Conservation (phyloP, 1,139 yeast genomes). For the Saccharomyces hybrid region DNA sequence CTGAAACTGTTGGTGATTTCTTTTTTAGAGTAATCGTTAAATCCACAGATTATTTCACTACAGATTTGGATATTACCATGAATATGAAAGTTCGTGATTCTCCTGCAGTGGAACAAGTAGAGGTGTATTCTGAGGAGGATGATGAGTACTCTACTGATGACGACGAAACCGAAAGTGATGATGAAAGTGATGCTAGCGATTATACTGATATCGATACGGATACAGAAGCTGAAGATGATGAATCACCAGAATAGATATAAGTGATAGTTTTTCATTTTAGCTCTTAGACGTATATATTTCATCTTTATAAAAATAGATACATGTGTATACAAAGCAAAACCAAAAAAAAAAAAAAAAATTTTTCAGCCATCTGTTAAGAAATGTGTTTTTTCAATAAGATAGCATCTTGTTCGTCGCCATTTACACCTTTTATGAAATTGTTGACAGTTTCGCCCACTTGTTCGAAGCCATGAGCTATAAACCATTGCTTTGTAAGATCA, state of each 20-base stretch:
- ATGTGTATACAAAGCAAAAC: neutral
- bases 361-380: neutral
- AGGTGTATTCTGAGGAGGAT: constrained; percentile 10
- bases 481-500: constrained; percentile 47
- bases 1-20: constrained; percentile 51
- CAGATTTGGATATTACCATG: constrained; percentile 62
- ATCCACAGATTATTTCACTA: constrained; percentile 62
- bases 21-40: constrained; percentile 59
- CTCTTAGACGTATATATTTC: constrained; percentile 1
- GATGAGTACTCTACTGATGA: constrained; percentile 27
- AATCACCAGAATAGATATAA: constrained; percentile 9
- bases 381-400: constrained; percentile 27
- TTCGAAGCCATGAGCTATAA: constrained; percentile 44
- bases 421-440: constrained; percentile 44
- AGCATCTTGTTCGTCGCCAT: constrained; percentile 40
- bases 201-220: constrained; percentile 40
- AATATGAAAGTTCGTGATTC: constrained; percentile 47
- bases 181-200: constrained; percentile 40
- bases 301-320: constrained; percentile 5
- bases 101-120: constrained; percentile 35
- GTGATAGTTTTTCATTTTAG: neutral
- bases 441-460: constrained; percentile 37
- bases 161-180: constrained; percentile 35
- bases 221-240: constrained; percentile 35
- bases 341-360: neutral